Conservation (phyloP, 805 yeast genomes). For the Kuraishia ogatae region DNA sequence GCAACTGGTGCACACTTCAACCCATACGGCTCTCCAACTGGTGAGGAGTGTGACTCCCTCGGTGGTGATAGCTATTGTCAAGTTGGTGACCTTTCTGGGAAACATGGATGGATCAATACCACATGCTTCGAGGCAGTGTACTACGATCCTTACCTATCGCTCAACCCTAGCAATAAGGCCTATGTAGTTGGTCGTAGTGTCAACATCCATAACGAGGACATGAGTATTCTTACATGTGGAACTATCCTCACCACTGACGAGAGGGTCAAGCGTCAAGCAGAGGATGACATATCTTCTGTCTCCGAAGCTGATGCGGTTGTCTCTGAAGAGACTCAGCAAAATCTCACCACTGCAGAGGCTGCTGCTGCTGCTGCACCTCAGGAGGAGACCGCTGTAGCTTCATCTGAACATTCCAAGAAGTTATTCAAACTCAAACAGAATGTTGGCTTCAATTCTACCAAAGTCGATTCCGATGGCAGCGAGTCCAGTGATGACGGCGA, state of each 20-base stretch:
- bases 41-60: conserved; percentile 36
- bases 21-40: conserved; percentile 47
- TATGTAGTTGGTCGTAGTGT: conserved; percentile 51
- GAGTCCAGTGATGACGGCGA: neutral
- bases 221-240: conserved; percentile 56
- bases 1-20: conserved; percentile 51
- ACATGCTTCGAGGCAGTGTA: conserved; percentile 60
- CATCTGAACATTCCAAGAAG: neutral
- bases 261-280: conserved; percentile 16
- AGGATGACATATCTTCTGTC: conserved; percentile 6
- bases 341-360: neutral
- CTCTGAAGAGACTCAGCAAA: neutral
- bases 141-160: conserved; percentile 57
- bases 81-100: conserved; percentile 72
- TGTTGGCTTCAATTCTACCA: neutral
- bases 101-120: conserved; percentile 65
- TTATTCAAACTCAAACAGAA: neutral
- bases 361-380: neutral
- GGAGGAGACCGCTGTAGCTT: neutral
- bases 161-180: conserved; percentile 46
- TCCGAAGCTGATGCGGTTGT: neutral
- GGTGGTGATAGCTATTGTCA: conserved; percentile 50
- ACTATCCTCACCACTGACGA: conserved; percentile 32
- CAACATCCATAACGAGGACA: conserved; percentile 45
- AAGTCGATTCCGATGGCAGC: neutral